Evolutionary conservation across 768 basidiomycete species (phyloP).

Genomic region (Phanerodontia chrysosporium): DNA sequence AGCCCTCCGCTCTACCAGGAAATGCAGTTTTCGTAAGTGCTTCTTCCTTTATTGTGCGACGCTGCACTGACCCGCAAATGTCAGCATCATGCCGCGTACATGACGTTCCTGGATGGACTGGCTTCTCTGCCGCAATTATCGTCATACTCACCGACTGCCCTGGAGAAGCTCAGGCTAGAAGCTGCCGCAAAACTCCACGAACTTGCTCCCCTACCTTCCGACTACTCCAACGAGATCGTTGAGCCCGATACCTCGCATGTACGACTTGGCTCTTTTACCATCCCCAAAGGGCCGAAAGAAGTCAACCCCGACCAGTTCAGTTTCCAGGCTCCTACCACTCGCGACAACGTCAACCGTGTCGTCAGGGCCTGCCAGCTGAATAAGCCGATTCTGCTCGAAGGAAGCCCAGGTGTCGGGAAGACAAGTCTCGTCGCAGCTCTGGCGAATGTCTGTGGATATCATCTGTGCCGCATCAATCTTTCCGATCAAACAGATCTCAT

Average conservation of each 20-base stretch:
- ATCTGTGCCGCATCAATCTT: conserved; percentile 88
- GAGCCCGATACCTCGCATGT: conserved; percentile 21
- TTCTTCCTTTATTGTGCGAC: neutral
- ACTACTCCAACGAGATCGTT: neutral
- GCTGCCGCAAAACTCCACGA: conserved; percentile 51
- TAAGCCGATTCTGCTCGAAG: conserved; percentile 93
- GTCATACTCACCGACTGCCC: conserved; percentile 52
- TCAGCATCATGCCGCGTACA: conserved; percentile 88
- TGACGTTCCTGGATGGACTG: conserved; percentile 90
- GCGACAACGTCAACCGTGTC: conserved; percentile 82
- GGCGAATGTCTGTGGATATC: conserved; percentile 73
- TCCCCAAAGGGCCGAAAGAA: conserved; percentile 52
- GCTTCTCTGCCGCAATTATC: conserved; percentile 72
- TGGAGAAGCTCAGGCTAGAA: conserved; percentile 59
- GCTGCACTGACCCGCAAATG: conserved; percentile 6
- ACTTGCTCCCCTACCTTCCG: conserved; percentile 25
- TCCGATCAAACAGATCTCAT: conserved; percentile 97
- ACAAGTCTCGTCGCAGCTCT: conserved; percentile 89
- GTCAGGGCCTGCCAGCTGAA: conserved; percentile 82
- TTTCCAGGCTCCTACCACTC: conserved; percentile 84
- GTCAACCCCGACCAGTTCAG: conserved; percentile 53
- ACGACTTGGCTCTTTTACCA: conserved; percentile 71
- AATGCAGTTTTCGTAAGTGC: conserved; percentile 66
- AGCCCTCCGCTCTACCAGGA: conserved; percentile 28
- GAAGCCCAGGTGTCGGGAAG: conserved; percentile 97